These are phyloP conservation scores for Aegilops longissima DNA, from an alignment of 176 grass and related monocot genomes.

Conservation along the genomic window DNA sequence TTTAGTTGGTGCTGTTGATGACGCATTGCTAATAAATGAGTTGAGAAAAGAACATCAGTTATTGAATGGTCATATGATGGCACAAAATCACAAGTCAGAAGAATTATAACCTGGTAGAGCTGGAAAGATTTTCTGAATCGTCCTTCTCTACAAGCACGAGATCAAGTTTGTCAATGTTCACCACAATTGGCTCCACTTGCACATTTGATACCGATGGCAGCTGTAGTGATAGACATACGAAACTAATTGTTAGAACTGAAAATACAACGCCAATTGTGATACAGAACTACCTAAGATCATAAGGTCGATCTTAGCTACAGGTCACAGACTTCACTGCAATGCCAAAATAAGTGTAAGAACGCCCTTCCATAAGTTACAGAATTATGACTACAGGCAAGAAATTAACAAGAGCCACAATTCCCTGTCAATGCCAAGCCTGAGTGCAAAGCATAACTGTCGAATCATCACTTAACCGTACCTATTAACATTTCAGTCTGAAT, in stretches of 20 bases:
- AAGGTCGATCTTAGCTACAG: background rate
- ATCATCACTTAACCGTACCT: background rate
- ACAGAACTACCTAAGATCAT: background rate
- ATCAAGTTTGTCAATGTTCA: constrained; percentile 91
- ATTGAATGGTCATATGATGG: background rate
- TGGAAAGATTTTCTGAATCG: constrained; percentile 66
- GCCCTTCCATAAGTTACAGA: background rate
- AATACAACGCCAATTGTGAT: background rate
- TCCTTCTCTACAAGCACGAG: constrained; percentile 93
- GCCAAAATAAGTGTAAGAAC: background rate
- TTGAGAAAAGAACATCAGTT: constrained; percentile 33
- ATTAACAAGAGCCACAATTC: background rate
- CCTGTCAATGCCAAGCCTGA: background rate
- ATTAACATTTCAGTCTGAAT: background rate
- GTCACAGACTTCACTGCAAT: background rate
- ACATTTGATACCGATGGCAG: constrained; percentile 97
- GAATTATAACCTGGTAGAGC: constrained; percentile 57
- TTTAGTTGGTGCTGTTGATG: constrained; percentile 55
- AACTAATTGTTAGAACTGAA: background rate
- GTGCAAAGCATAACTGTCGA: background rate
- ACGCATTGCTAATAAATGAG: constrained; percentile 38
- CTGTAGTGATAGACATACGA: constrained; percentile 39
- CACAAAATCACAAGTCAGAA: background rate
- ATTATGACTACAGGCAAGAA: background rate
- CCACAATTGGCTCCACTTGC: constrained; percentile 89